These are phyloP conservation scores for Talaromyces sp. DNA, from an alignment of 2,329 filamentous ascomycete species.

Conservation along the genomic window DNA sequence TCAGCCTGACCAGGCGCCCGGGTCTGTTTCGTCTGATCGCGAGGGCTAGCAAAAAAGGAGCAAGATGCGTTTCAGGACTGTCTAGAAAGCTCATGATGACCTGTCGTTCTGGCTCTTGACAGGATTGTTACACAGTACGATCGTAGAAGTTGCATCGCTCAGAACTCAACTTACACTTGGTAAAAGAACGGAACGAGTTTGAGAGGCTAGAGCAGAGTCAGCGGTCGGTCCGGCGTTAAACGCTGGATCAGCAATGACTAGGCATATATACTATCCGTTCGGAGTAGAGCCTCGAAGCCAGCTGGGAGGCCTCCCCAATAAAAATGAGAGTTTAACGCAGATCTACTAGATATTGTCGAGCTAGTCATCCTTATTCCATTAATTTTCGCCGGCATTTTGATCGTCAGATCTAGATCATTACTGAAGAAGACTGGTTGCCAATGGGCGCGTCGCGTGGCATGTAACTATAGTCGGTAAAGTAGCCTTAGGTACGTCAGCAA, in stretches of 20 bases:
- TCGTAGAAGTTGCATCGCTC: neutral
- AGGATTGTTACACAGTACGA: neutral
- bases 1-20: neutral
- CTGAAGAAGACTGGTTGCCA: neutral
- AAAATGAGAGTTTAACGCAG: neutral
- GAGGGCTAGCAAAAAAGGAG: neutral
- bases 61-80: neutral
- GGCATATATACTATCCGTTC: neutral
- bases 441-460: neutral
- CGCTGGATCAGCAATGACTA: neutral
- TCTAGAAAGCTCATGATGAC: neutral
- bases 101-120: neutral
- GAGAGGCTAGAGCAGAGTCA: neutral
- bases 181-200: neutral
- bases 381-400: neutral
- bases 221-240: neutral
- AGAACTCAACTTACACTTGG: neutral
- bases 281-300: neutral
- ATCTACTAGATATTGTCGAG: neutral
- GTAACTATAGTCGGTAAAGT: neutral
- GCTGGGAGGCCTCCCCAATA: neutral
- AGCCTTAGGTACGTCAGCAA: neutral
- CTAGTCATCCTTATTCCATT: neutral
- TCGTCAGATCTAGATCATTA: conserved; percentile 1
- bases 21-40: neutral